These are phyloP conservation scores for Cucumis cinereus DNA, from an alignment of 306 rosid genomes.

Conservation along the genomic window DNA sequence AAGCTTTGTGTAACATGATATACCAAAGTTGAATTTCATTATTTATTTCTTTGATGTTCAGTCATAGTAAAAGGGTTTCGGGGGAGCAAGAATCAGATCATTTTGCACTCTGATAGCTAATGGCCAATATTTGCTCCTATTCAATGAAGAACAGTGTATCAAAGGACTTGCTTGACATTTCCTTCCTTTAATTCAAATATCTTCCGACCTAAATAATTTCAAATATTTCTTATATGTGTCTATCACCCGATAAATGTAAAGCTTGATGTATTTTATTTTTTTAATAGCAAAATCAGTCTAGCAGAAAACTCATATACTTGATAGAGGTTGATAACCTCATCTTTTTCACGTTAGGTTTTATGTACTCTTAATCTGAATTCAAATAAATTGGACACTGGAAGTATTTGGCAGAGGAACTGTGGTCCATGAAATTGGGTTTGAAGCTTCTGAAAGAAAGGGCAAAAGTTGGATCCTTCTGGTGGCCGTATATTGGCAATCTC, in stretches of 20 bases:
- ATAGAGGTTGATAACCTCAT: conserved; percentile 31
- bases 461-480: conserved; percentile 86
- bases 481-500: conserved; percentile 87
- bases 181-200: not conserved
- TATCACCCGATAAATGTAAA: not conserved
- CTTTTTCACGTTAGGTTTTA: conserved; percentile 28
- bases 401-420: conserved; percentile 96
- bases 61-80: not conserved
- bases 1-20: not conserved
- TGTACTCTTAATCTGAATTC: conserved; percentile 53
- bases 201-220: not conserved
- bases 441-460: conserved; percentile 95
- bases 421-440: conserved; percentile 95
- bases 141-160: not conserved
- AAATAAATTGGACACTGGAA: conserved; percentile 80
- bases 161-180: not conserved
- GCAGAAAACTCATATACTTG: not conserved
- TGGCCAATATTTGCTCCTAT: not conserved
- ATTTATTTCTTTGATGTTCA: not conserved
- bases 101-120: not conserved
- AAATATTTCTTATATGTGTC: not conserved
- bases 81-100: not conserved
- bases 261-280: not conserved
- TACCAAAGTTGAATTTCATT: not conserved
- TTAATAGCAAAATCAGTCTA: not conserved